phyloP scores from a whole-genome alignment of 2,329 filamentous ascomycete species.

The Leptosphaerulina australis region DNA sequence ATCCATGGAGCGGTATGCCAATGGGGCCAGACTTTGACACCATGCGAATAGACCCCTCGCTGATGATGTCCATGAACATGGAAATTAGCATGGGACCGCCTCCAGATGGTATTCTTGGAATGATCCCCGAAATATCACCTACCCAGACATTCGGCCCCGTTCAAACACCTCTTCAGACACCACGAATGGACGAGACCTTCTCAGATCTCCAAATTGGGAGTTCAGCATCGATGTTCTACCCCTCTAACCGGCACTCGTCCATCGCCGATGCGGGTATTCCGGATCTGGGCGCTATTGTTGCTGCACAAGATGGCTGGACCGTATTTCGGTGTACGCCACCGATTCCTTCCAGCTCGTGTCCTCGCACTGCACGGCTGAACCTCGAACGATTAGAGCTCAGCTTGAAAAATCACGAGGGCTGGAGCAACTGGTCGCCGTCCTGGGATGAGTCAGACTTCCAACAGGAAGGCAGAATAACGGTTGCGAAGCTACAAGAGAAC shows the following conservation, averaged over 20 bases:
- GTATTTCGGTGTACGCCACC: conserved; percentile 59
- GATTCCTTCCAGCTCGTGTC: conserved; percentile 56
- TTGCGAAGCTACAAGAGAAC: conserved; percentile 58
- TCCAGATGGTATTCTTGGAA: conserved; percentile 51
- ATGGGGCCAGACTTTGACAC: conserved; percentile 53
- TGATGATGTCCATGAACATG: conserved; percentile 54
- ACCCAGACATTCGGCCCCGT: conserved; percentile 48
- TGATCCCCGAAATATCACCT: conserved; percentile 54
- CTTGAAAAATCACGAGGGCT: conserved; percentile 58
- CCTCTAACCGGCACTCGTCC: conserved; percentile 50
- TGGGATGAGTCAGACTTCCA: conserved; percentile 57
- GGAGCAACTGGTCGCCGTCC: conserved; percentile 58
- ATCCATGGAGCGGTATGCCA: conserved; percentile 55
- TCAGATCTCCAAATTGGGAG: conserved; percentile 55
- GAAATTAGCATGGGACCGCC: conserved; percentile 51
- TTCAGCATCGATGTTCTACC: conserved; percentile 51
- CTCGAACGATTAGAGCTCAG: conserved; percentile 59
- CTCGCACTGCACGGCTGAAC: conserved; percentile 58
- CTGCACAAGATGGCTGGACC: conserved; percentile 60
- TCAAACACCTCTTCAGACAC: conserved; percentile 55
- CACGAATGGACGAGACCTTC: conserved; percentile 54
- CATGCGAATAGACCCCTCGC: conserved; percentile 53
- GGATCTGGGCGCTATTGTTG: conserved; percentile 56
- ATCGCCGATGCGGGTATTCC: conserved; percentile 46
- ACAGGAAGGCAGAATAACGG: conserved; percentile 54